Base-by-base conservation (phyloP, 2,329 filamentous ascomycete genomes). In the Cladophialophora yegresii region DNA sequence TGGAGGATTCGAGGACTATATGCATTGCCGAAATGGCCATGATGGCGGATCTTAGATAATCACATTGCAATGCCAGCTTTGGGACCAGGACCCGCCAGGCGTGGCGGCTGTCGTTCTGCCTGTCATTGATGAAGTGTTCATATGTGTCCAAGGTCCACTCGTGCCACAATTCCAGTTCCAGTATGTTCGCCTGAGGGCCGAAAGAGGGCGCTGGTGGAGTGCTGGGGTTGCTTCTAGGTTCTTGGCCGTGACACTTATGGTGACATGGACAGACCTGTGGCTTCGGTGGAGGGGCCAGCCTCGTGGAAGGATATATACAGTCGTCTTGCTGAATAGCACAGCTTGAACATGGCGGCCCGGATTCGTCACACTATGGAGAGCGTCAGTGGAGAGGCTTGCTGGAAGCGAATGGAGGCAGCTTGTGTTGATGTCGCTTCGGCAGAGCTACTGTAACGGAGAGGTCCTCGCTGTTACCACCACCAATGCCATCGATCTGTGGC, bases 151-250 rank as follows among this genome's bases (percentile, higher is more conserved):
- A 10, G 30, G 51, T 33, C 51, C 51, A 54, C 13, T n/a, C 30
- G 51, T 54, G 51, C 51, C 51, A 54, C 8, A 54, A 23, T 28
- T 54, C 51, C 13, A 54, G 51, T n/a, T 54, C 51, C 16, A 54
- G 4, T 4, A n/a, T 54, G 51, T 54, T 33, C 7, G 28, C 16
- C 20, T 33, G 23, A 20, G 51, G 16, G 8, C 4, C 16, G 4
- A 13, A 8, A 54, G 32, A 26, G 51, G 28, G 20, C 16, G 9
- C 28, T 50, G 47, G 51, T n/a, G 28, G 51, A 9, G 51, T 32
- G 16, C 22, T 8, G 1, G 12, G 20, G 8, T 20, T 54, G 26
- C 23, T 30, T 12, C 7, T 2, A 33, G 4, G n/a, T 3, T 33
- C 22, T 5, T 30, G 28, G 28, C 12, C 16, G 23, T 3, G 6